Conservation (phyloP, 495 filamentous ascomycete species). For the Podospora sp. region DNA sequence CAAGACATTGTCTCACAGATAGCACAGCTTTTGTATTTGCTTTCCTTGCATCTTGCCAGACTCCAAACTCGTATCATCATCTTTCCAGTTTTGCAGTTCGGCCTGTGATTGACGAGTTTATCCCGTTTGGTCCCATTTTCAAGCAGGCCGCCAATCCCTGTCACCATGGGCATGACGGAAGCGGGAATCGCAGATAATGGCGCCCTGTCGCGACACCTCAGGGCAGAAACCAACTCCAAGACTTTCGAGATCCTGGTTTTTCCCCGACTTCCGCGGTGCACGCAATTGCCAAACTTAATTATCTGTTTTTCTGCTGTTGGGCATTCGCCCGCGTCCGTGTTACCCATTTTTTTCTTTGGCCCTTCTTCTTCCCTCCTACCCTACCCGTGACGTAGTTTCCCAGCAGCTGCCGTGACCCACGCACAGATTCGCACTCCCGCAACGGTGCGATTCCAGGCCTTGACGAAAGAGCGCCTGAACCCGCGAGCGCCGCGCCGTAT, state of each 20-base stretch:
- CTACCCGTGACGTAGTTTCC: neutral
- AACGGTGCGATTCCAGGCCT: conserved; percentile 3
- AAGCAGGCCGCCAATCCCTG: neutral
- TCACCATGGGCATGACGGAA: conserved; percentile 1
- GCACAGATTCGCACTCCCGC: neutral
- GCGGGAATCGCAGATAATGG: conserved; percentile 7
- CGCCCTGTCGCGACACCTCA: neutral
- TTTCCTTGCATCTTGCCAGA: too few relatives aligned
- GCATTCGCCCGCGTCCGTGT: neutral
- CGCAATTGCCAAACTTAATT: neutral
- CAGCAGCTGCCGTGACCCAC: neutral
- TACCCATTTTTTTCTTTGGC: conserved; percentile 4
- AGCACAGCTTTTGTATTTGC: neutral
- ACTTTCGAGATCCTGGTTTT: conserved; percentile 9
- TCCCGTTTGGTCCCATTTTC: neutral
- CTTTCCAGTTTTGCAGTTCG: too few relatives aligned
- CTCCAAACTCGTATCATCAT: too few relatives aligned
- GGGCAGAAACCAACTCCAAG: conserved; percentile 2
- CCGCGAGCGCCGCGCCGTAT: neutral
- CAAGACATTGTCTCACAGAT: neutral
- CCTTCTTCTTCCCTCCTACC: neutral
- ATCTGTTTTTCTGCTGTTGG: neutral
- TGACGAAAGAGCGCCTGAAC: conserved; percentile 1
- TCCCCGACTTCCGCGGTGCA: neutral
- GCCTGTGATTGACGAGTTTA: neutral